phyloP scores from a whole-genome alignment of 345 rosid genomes.

The Rhodamnia rubescens region DNA sequence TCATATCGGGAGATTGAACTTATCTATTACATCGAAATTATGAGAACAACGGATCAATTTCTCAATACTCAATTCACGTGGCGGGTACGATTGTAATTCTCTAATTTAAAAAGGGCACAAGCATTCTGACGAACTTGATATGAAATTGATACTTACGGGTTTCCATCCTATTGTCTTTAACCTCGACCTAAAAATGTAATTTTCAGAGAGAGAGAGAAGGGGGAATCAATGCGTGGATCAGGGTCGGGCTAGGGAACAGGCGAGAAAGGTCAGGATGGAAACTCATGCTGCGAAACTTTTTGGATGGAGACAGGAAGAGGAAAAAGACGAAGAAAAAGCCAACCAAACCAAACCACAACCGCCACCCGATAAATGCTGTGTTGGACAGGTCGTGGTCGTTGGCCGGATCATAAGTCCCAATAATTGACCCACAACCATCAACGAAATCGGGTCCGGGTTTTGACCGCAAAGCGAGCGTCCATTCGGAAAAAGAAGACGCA shows the following conservation, averaged over 20 bases:
- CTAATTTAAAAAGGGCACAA: not conserved
- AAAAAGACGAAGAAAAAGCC: not conserved
- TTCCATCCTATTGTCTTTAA: not conserved
- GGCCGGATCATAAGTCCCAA: not conserved
- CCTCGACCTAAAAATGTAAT: not conserved
- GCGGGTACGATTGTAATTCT: not conserved
- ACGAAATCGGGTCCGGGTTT: not conserved
- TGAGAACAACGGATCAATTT: not conserved
- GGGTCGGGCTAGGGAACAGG: not conserved
- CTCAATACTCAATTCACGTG: not conserved
- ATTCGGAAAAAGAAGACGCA: not conserved
- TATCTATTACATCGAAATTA: accelerated
- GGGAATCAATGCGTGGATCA: not conserved
- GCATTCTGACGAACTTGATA: not conserved
- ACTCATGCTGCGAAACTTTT: not conserved
- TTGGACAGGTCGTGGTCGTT: not conserved
- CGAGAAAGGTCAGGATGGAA: not conserved
- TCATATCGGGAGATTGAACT: not conserved
- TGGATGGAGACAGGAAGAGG: not conserved
- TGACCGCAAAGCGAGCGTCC: not conserved
- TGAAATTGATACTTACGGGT: not conserved
- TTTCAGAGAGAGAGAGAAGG: not conserved
- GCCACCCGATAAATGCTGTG: not conserved
- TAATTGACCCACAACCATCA: not conserved
- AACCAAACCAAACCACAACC: not conserved